Evolutionary conservation across 306 rosid genomes (phyloP).

Genomic region (Pterocarpus macrocarpus): DNA sequence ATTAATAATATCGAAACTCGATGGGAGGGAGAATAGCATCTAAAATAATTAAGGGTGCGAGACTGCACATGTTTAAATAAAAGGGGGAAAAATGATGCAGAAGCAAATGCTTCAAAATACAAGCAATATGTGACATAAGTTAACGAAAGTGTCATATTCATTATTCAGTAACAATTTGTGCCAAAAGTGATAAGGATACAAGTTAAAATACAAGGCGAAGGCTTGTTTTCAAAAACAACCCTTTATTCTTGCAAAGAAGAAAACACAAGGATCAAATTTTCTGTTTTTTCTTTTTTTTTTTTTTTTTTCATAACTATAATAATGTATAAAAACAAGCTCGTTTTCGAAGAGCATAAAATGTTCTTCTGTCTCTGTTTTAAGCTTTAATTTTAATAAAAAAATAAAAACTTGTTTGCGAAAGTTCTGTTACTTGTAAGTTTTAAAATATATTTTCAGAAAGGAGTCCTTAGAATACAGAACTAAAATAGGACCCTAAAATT

Average conservation of each 20-base stretch:
- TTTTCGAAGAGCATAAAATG: neutral
- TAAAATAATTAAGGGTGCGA: neutral
- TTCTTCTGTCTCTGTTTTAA: constrained; percentile 10
- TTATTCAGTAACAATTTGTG: neutral
- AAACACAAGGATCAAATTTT: neutral
- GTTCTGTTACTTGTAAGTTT: constrained; percentile 8
- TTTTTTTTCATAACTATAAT: neutral
- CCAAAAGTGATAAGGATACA: too few species aligned
- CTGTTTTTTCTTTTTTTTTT: neutral
- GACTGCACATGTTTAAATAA: neutral
- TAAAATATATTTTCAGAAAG: constrained; percentile 19
- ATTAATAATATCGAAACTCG: too few species aligned
- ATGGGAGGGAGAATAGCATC: too few species aligned
- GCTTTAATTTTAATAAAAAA: neutral
- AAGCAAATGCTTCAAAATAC: neutral
- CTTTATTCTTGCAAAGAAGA: neutral
- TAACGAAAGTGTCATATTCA: neutral
- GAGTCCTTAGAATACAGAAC: constrained; percentile 28
- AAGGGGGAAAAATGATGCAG: neutral
- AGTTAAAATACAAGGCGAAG: neutral
- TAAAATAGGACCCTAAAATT: constrained; percentile 2
- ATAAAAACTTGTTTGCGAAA: constrained; percentile 5
- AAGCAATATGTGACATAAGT: neutral
- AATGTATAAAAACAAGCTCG: constrained; percentile 3
- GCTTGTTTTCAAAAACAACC: constrained; percentile 2